Evolutionary conservation across 225 moss, liverwort and hornwort genomes (phyloP).

Genomic region (Pseudoscleropodium purum): DNA sequence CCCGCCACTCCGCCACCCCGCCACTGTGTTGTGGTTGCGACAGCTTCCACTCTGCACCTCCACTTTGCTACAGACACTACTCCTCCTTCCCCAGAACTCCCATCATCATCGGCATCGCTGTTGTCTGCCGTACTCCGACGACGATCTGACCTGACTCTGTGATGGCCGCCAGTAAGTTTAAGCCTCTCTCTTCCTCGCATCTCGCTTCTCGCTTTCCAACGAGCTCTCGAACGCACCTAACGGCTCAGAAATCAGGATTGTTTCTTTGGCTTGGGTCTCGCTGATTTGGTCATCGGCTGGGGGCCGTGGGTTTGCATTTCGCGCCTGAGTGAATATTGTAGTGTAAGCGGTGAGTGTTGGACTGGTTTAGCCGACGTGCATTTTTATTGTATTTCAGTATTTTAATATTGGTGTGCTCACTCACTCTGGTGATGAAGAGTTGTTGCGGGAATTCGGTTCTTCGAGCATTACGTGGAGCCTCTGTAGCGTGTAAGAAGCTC

Average conservation of each 20-base stretch:
- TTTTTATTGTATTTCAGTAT: neutral
- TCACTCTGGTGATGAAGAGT: neutral
- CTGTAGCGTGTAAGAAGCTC: neutral
- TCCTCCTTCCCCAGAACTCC: neutral
- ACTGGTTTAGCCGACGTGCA: neutral
- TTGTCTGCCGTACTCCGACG: constrained; percentile 18
- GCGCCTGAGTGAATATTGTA: neutral
- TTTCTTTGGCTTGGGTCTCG: neutral
- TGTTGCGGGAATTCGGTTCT: neutral
- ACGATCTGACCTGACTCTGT: neutral
- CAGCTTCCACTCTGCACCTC: neutral
- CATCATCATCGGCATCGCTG: neutral
- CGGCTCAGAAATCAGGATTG: neutral
- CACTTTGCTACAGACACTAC: neutral
- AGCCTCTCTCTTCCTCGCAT: neutral
- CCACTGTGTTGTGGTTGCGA: neutral
- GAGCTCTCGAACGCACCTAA: neutral
- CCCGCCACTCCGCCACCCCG: neutral
- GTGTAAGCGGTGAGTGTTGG: neutral
- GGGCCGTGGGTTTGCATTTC: neutral
- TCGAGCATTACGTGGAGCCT: neutral
- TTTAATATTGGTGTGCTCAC: neutral
- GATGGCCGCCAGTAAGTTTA: neutral
- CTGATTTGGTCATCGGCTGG: neutral
- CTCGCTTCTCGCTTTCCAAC: neutral